Evolutionary conservation across 768 basidiomycete genomes (phyloP).

Genomic region (Leccinellum albellum): DNA sequence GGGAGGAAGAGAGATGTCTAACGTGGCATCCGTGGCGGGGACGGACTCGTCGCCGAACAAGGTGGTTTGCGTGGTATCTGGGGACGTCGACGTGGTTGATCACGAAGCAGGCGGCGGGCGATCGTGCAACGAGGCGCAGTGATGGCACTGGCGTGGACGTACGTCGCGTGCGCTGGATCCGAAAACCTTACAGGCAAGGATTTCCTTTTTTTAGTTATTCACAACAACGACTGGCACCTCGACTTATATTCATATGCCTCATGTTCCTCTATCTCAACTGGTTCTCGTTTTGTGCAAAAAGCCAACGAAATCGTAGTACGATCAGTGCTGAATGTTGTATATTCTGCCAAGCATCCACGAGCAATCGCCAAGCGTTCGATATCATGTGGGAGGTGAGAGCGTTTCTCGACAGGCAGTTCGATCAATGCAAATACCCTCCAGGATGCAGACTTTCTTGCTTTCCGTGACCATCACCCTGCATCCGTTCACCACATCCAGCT

Average conservation of each 20-base stretch:
- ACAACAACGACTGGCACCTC: too few species aligned
- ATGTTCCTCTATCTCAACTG: not conserved
- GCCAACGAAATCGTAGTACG: not conserved
- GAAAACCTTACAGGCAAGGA: too few species aligned
- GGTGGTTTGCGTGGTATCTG: constrained; percentile 27
- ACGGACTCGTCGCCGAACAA: constrained; percentile 27
- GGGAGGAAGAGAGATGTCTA: constrained; percentile 8
- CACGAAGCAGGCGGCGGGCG: too few species aligned
- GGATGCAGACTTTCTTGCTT: constrained; percentile 50
- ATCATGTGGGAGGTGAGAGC: constrained; percentile 46
- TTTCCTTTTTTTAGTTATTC: constrained; percentile 13
- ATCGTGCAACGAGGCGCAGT: not conserved
- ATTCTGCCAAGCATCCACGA: constrained; percentile 44
- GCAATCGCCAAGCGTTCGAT: constrained; percentile 39
- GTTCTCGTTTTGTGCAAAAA: not conserved
- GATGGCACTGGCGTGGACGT: too few species aligned
- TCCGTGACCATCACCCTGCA: constrained; percentile 49
- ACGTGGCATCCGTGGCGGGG: constrained; percentile 7
- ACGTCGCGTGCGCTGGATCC: too few species aligned
- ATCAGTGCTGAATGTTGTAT: constrained; percentile 4
- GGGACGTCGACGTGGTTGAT: constrained; percentile 32
- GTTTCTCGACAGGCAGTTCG: not conserved
- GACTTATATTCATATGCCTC: constrained; percentile 8
- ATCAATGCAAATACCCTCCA: constrained; percentile 14
- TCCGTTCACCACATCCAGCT: constrained; percentile 48